These are phyloP conservation scores for Abeoforma whisleri DNA, from an alignment of 78 protist species.

Conservation along the genomic window DNA sequence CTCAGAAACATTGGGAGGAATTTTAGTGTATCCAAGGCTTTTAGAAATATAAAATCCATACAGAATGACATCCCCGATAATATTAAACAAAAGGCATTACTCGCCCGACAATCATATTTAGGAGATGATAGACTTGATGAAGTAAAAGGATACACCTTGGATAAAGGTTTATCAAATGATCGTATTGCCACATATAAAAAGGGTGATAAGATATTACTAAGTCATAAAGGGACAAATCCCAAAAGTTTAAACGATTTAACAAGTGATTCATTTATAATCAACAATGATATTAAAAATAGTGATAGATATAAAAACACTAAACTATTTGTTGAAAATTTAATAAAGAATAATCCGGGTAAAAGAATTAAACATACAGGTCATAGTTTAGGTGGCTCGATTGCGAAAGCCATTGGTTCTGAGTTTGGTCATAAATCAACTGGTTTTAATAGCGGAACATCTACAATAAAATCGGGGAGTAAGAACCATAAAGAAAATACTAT, in stretches of 20 bases:
- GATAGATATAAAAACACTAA: background rate
- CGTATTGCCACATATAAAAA: background rate
- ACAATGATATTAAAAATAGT: background rate
- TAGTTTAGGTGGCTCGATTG: background rate
- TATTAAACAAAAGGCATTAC: background rate
- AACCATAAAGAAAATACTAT: background rate
- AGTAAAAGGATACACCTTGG: background rate
- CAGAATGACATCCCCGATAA: background rate
- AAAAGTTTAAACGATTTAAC: background rate
- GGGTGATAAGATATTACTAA: background rate
- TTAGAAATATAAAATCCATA: background rate
- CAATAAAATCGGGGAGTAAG: background rate
- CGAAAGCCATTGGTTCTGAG: background rate
- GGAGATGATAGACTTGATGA: background rate
- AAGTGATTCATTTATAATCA: background rate
- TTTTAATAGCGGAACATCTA: background rate
- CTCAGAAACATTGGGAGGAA: background rate
- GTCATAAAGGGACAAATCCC: background rate
- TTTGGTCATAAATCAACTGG: background rate
- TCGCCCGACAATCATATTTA: background rate
- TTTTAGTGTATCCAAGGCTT: background rate
- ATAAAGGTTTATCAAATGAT: background rate
- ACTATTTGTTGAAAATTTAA: background rate
- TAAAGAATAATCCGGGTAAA: background rate
- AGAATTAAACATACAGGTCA: background rate